Base-by-base conservation (phyloP, 306 rosid genomes). In the Rosa chinensis region DNA sequence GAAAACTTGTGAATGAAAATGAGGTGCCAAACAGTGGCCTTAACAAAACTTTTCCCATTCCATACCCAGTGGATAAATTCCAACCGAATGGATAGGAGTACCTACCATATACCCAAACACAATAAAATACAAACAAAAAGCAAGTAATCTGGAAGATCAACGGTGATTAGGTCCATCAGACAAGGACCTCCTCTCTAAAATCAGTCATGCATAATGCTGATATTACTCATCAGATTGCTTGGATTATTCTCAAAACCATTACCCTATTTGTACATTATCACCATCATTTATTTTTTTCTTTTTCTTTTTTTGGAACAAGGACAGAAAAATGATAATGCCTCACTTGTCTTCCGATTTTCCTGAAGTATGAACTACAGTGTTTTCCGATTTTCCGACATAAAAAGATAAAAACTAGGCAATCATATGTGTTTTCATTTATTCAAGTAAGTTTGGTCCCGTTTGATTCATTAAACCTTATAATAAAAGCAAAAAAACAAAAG, bases 401-500 rank as follows among this genome's bases (percentile, higher is more conserved):
- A 28, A 28, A 53, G 10, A 48, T 55, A 61, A 44, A 21, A 5
- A 61, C n/a, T 11, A 58, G 16, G 42, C 23, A 12, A 40, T 11
- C 25, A 58, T 3, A 16, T 5, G 39, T 8, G 25, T 42, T 16
- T 6, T 74, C 35, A 2, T 9, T 2, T 25, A 5, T 39, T 74
- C 7, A 21, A 58, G 61, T 21, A 20, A 11, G 18, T 53, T 53
- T 53, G 21, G 44, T 35, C 44, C 17, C 1, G 5, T 21, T 10
- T 45, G 8, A 35, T 72, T 21, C 58, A 49, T 73, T 13, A 35
- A 52, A 59, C 52, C 67, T 64, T 71, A 56, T 18, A 67, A 73
- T 3, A 39, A 58, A 45, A 14, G 17, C 1, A 59, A 69, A 77
- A 70, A 77, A 73, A 43, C 59, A 59, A 72, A 58, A 61, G 35